Evolutionary conservation across 2,329 filamentous ascomycete genomes (phyloP), one percentile per base, ranked within the genome.

Genomic region (Penicillium paneum): DNA sequence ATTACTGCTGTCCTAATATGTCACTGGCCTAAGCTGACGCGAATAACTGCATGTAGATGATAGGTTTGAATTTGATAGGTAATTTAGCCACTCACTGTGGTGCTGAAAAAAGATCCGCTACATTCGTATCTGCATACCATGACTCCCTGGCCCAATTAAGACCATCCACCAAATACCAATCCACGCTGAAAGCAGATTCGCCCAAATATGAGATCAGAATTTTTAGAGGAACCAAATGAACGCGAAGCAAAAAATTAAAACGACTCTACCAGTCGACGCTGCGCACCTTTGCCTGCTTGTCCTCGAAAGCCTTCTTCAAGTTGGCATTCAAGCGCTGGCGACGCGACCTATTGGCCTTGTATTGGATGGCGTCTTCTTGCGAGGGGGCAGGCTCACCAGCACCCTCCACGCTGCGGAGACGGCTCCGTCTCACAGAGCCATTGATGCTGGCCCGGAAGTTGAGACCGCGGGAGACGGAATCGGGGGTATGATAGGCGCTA

Each of bases 401-500:
- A 5, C 59, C 63, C 39, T 70, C 68, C 19, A 73, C 64, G 43
- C 57, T 68, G 24, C 71, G 69, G 39, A 71, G 65, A 8, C 67
- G 63, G 52, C 68, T 72, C 4, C 63, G 61, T 51, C 64, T 66
- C 8, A 68, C 64, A 24, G 69, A 71, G 28, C 69, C 71, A 51
- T 67, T 74, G 50, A 73, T 52, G 54, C 68, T 75, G 26, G 62
- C 62, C 26, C 68, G 72, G 64, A 70, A 72, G 40, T 64, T 68
- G 39, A 66, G 15, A 24, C 58, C 69, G 56, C 64, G 67, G 24
- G 62, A 64, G 40, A 63, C 64, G 24, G 74, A 74, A n/a, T 76
- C 72, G 1, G 74, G 74, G 0, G 74, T 76, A 55, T 76, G 72
- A 38, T 75, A 76, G 11, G 70, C 64, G 49, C 67, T 75, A 42